Percentiles rank a stretch among this genome's conserved stretches.
Conservation (phyloP, 106 monocot genomes). For the Dendrobium nobile region DNA sequence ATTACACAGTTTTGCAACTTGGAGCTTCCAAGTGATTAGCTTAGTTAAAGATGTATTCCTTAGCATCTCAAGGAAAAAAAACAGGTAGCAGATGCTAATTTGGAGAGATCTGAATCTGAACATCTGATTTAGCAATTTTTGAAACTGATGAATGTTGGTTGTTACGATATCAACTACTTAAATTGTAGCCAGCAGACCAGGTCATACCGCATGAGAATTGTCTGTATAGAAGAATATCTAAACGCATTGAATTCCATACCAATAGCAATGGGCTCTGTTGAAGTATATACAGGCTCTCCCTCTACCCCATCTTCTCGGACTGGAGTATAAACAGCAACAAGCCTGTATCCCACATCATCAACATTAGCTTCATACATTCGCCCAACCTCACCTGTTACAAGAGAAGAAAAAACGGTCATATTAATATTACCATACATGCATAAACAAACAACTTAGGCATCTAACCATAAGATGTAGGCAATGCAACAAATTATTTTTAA, state of each 20-base stretch:
- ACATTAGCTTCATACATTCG: constrained; percentile 98
- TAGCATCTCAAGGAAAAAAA: neutral
- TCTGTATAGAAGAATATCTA: neutral
- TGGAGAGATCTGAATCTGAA: neutral
- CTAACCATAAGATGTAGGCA: neutral
- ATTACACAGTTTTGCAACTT: no score
- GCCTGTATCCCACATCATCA: constrained; percentile 92
- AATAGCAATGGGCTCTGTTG: constrained; percentile 86
- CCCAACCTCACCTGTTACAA: constrained; percentile 63
- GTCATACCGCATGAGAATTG: neutral
- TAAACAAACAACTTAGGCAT: neutral
- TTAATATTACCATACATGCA: neutral
- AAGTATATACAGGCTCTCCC: constrained; percentile 78
- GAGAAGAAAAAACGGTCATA: neutral
- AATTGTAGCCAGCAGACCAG: neutral
- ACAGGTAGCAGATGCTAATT: neutral
- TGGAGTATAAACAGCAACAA: constrained; percentile 88
- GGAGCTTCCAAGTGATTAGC: neutral
- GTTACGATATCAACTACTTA: neutral
- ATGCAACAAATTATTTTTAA: neutral
- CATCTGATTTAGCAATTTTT: neutral
- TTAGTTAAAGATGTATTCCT: neutral
- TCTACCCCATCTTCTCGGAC: constrained; percentile 87
- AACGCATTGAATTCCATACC: constrained; percentile 37
- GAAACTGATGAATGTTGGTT: neutral